phyloP scores from a whole-genome alignment of 208 protist genomes.

The Leishmania amazonensis region DNA sequence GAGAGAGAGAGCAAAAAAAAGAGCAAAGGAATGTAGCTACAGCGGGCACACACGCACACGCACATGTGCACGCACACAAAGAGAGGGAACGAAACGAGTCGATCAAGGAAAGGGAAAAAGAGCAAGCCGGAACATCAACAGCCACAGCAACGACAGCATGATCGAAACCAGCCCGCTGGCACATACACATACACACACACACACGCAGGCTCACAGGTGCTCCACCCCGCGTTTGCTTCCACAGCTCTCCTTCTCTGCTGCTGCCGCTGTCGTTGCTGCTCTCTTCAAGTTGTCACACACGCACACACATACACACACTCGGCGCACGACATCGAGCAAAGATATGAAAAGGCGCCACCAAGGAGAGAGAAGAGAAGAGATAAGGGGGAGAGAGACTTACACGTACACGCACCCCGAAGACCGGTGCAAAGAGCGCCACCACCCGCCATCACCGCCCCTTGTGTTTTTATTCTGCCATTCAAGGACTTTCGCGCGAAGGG shows the following conservation, averaged over 20 bases:
- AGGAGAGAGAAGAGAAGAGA: not conserved
- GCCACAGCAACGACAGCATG: not conserved
- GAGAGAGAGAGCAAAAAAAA: slow-evolving; percentile 2
- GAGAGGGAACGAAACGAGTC: not conserved
- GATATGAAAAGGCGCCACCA: not conserved
- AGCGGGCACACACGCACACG: not conserved
- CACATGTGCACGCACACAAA: not conserved
- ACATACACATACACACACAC: not conserved
- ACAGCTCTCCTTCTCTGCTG: not conserved
- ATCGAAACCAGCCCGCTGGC: not conserved
- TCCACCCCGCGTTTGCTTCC: not conserved
- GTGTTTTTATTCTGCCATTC: no score
- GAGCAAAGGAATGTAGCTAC: slow-evolving; percentile 1
- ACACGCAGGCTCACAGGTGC: not conserved
- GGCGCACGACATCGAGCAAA: not conserved
- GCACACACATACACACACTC: not conserved
- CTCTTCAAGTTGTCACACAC: not conserved
- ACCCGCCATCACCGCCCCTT: no score
- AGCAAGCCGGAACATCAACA: not conserved
- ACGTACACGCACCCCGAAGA: not conserved
- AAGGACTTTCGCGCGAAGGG: no score
- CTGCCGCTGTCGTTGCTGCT: not conserved
- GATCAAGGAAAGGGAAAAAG: not conserved
- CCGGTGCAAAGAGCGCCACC: no score
- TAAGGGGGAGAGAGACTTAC: not conserved